These are phyloP conservation scores for Chaetomiaceae sp. DNA, from an alignment of 2,329 filamentous ascomycete species.

Conservation along the genomic window DNA sequence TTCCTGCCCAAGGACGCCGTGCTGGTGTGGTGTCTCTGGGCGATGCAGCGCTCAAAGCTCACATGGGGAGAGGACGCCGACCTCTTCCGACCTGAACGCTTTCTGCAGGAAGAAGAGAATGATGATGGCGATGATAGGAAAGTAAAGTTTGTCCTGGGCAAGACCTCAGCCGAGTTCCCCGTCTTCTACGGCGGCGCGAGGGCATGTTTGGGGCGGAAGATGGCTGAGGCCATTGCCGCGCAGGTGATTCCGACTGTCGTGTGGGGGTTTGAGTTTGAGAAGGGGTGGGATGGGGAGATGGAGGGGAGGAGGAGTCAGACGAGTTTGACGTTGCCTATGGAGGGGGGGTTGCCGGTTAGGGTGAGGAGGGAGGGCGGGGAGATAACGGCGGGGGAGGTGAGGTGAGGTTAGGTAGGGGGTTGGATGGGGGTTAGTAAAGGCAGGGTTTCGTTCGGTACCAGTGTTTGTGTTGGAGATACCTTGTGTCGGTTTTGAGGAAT, in stretches of 20 bases:
- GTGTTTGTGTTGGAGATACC: no score
- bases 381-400: not conserved
- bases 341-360: slow-evolving; percentile 51
- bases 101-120: slow-evolving; percentile 37
- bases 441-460: no score
- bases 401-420: no score
- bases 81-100: slow-evolving; percentile 53
- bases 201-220: slow-evolving; percentile 58
- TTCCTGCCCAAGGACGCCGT: slow-evolving; percentile 50
- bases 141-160: slow-evolving; percentile 33
- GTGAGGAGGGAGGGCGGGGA: slow-evolving; percentile 26
- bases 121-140: slow-evolving; percentile 27
- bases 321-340: slow-evolving; percentile 61
- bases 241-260: slow-evolving; percentile 51
- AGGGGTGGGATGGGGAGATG: slow-evolving; percentile 33
- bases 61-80: slow-evolving; percentile 57
- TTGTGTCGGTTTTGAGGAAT: no score
- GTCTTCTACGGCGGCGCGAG: slow-evolving; percentile 63
- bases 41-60: slow-evolving; percentile 53
- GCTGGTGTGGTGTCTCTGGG: slow-evolving; percentile 61
- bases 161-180: slow-evolving; percentile 53
- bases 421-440: no score
- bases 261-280: slow-evolving; percentile 47
- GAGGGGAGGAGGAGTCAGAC: slow-evolving; percentile 52
- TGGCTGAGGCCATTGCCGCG: slow-evolving; percentile 58